A percentile compares a stretch with the other conserved stretches of the same genome.
Evolutionary conservation across 192 early-diverging fungal species (phyloP).

Genomic region (Dispira simplex): DNA sequence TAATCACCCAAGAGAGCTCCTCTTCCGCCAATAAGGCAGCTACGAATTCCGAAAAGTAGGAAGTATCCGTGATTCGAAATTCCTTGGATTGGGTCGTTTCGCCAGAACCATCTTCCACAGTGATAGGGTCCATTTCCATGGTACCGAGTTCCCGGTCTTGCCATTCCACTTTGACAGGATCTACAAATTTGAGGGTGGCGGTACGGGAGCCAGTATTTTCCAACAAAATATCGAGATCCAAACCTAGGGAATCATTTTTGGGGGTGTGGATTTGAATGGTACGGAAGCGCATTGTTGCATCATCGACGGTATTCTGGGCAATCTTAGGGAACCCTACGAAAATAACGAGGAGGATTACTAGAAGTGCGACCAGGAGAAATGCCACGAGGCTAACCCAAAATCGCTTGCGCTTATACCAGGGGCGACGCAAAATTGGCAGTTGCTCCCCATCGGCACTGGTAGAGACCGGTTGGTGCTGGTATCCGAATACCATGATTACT

Average conservation of each 20-base stretch:
- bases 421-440: neutral
- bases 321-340: conserved; percentile 6
- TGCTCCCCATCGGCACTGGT: no score
- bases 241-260: neutral
- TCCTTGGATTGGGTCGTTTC: neutral
- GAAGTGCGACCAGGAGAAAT: neutral
- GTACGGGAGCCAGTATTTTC: conserved; percentile 2
- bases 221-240: conserved; percentile 1
- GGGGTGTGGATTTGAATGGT: neutral
- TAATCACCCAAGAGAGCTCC: conserved; percentile 18
- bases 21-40: neutral
- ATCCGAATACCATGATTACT: no score
- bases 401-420: conserved; percentile 9
- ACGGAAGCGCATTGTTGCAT: neutral
- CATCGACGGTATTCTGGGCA: conserved; percentile 8
- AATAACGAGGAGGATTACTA: conserved; percentile 3
- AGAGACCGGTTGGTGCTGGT: no score
- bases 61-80: neutral
- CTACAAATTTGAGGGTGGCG: neutral
- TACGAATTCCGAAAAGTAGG: conserved; percentile 2
- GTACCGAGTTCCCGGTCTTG: neutral
- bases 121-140: neutral
- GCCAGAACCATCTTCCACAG: conserved; percentile 4
- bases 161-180: neutral
- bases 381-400: neutral